Conservation (phyloP, 1,284 basidiomycete genomes). For the Marasmius sp. region DNA sequence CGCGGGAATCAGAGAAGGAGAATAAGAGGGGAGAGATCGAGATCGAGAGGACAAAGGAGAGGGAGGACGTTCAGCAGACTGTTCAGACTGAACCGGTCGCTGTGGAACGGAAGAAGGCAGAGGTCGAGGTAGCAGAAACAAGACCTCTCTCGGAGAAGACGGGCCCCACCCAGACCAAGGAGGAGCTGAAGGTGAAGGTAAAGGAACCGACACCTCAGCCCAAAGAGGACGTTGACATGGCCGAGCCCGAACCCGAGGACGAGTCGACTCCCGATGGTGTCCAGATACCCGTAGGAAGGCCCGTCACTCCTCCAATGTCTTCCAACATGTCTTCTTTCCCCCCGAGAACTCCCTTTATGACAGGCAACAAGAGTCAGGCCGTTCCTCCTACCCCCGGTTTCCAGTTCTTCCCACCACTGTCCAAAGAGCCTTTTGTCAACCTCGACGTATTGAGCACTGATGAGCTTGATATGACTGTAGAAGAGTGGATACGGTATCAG, state of each 20-base stretch:
- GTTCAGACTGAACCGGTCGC: background rate
- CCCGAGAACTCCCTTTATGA: conserved; percentile 7
- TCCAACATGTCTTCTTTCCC: conserved; percentile 13
- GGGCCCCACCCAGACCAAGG: background rate
- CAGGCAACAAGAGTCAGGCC: background rate
- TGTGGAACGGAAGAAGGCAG: background rate
- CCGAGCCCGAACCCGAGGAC: conserved; percentile 18
- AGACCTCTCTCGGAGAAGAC: background rate
- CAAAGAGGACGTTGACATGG: conserved; percentile 26
- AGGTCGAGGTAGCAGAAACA: background rate
- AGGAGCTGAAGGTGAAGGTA: background rate
- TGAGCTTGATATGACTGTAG: conserved; percentile 72
- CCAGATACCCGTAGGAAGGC: conserved; percentile 8
- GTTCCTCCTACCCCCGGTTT: background rate
- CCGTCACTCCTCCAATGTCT: background rate
- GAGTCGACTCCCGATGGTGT: background rate
- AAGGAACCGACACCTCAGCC: background rate
- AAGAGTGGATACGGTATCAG: conserved; percentile 75
- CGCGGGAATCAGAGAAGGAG: background rate
- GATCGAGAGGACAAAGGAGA: background rate
- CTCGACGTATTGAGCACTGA: conserved; percentile 51
- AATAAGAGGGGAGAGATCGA: background rate
- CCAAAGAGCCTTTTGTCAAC: conserved; percentile 40
- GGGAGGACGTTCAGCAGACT: background rate
- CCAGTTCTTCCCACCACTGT: conserved; percentile 32